Evolutionary conservation across 768 basidiomycete genomes (phyloP), one percentile per base, ranked within the genome.

Genomic region (Xanthoconium stramineum): DNA sequence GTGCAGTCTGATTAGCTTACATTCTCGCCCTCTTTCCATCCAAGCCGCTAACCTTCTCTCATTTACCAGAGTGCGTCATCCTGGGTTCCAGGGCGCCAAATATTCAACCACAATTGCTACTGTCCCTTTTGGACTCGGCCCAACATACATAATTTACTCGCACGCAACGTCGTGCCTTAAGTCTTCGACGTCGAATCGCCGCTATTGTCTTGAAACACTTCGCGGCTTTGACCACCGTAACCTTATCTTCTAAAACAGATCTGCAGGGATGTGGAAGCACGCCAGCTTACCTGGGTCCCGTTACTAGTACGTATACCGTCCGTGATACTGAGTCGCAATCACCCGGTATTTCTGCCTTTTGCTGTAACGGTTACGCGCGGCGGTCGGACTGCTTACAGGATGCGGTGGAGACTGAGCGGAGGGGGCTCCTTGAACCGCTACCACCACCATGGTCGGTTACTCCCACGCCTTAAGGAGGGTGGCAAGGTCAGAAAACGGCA

Each of bases 161-260:
- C 36, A 24, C 20, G 20, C 17, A 14, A 46, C 19, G 6, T 33
- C 32, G 30, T 28, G 6, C 10, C 19, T 20, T n/a, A 46, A 9
- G 32, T n/a, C 37, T 40, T 55, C 29, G 42, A 38, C 42, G 36
- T 46, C 43, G 9, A 43, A 24, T 46, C 39, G 11, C 28, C 32
- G 14, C 24, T 24, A 4, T 32, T 11, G 20, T 32, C 49, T 13
- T 48, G 40, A 37, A 60, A 52, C 52, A 50, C 9, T 52, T 63
- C 39, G 36, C 44, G 47, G 54, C 8, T 53, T 28, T 29, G 29
- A 43, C 44, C 39, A 15, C 10, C 32, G 12, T 33, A 52, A 50
- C 53, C 53, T 46, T 46, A 44, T 43, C n/a, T 47, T 37, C 17
- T 37, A 9, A 42, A 28, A 37, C 33, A 29, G 14, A 33, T 20